Evolutionary conservation across 2,329 filamentous ascomycete species (phyloP), one percentile per base, ranked within the genome.

Genomic region (Emericellopsis cladophorae): DNA sequence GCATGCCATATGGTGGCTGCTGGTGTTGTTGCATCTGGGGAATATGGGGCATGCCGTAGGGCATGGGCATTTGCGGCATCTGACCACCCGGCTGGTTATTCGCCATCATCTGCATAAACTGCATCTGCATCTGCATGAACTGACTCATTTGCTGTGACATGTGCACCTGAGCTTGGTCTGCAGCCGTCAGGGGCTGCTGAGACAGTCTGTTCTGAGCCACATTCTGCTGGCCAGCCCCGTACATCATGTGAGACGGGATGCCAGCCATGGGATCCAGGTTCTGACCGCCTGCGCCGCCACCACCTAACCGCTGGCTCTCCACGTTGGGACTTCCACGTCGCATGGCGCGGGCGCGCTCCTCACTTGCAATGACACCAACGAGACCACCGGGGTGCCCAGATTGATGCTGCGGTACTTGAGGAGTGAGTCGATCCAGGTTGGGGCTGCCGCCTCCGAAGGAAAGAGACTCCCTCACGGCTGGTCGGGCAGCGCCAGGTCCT

Each of bases 41-140:
- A 39, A 42, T 41, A 21, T 41, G 48, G 10, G 48, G 49, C 33
- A 59, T 37, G 22, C n/a, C 36, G 7, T 12, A 35, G 9, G 37
- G 31, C 40, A 42, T 42, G 4, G 39, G 39, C 39, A 44, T 44
- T 18, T 40, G 48, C 22, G 59, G 59, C 55, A 65, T 62, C 12
- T 43, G 40, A 11, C 40, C 45, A 35, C 47, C 46, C 12, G 26
- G 26, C 26, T 29, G 26, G 11, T 53, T 42, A 39, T 55, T 49
- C 1, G 70, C 68, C 72, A 86, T 84, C 76, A 87, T 82, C 52
- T 89, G 83, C 82, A 93, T 90, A 62, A 88, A 88, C 56, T 93
- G 84, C 82, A 93, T 89, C 57, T 94, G 87, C 81, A 92, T 87
- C 55, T 88, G 82, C 83, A 90, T 88, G 62, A 90, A 88, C 52